phyloP scores from a whole-genome alignment of 306 rosid genomes.

The Cucumis sativus region DNA sequence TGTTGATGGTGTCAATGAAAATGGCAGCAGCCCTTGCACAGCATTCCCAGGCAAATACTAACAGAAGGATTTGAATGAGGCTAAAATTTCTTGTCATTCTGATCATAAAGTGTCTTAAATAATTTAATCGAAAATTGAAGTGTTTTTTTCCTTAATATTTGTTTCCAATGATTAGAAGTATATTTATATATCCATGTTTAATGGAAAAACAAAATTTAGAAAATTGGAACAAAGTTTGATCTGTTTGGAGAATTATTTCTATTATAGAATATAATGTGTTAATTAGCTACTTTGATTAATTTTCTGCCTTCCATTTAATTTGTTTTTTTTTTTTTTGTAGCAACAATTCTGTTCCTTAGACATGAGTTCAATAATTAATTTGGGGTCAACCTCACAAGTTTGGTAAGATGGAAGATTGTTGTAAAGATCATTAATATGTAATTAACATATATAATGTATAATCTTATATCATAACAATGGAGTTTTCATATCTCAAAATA shows the following conservation, averaged over 20 bases:
- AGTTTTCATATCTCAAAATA: too few species aligned
- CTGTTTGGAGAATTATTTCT: background rate
- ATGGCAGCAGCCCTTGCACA: background rate
- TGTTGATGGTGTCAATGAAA: background rate
- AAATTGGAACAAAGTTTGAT: background rate
- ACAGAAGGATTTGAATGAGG: background rate
- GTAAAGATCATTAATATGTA: too few species aligned
- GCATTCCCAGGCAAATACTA: background rate
- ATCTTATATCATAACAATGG: too few species aligned
- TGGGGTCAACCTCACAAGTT: too few species aligned
- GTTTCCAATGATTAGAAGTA: too few species aligned
- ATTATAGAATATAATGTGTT: background rate
- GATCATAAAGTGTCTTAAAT: background rate
- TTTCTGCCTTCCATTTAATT: background rate
- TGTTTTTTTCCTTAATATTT: background rate
- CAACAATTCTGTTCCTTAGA: too few species aligned
- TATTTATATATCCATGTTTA: too few species aligned
- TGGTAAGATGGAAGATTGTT: too few species aligned
- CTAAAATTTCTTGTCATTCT: background rate
- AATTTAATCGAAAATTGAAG: background rate
- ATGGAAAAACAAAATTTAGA: background rate
- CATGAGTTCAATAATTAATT: too few species aligned
- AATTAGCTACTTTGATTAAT: background rate
- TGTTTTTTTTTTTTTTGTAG: too few species aligned
- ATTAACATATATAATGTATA: too few species aligned